Evolutionary conservation across 345 rosid species (phyloP), one percentile per base, ranked within the genome.

Genomic region (Limnanthes douglasii): DNA sequence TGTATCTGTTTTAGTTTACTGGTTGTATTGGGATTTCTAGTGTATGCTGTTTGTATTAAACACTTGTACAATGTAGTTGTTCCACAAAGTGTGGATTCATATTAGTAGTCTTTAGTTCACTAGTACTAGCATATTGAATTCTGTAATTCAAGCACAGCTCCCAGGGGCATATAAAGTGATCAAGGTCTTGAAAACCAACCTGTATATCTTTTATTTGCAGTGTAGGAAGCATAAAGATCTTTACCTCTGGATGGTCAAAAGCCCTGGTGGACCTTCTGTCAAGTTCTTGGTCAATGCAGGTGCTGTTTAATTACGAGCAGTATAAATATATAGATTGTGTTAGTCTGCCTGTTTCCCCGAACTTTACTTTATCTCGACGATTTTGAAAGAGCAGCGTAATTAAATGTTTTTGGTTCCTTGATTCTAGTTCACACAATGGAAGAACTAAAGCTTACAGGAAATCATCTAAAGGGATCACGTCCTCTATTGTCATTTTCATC

Each of bases 401-500:
- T n/a, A n/a, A 9, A 24, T 26, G 24, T 21, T 4, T 19, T 35
- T 53, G 20, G 22, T 19, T 25, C 41, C 19, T 6, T 71, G 31
- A 21, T n/a, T n/a, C n/a, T n/a, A 76, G 84, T 73, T 42, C 94
- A 81, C 51, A 73, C 84, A 9, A 76, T 81, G 88, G 88, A 73
- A 43, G 84, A 64, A 56, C 50, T 90, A 47, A 90, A 85, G 67
- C 93, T 90, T 15, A 90, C 98, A 18, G 96, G 98, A 44, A 84
- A 90, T 34, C 96, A 90, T 65, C 63, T 90, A 50, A 72, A 59
- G 61, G 94, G 80, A 3, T 90, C 98, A 3, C 70, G 96, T 0
- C 96, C 96, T 16, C 37, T 84, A 31, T 48, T 90, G 69, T 74
- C 94, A 8, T 80, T 90, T 60, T 78, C 98, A 0, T 43, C 71